phyloP scores from a whole-genome alignment of 306 rosid species.

The Vigna radiata region DNA sequence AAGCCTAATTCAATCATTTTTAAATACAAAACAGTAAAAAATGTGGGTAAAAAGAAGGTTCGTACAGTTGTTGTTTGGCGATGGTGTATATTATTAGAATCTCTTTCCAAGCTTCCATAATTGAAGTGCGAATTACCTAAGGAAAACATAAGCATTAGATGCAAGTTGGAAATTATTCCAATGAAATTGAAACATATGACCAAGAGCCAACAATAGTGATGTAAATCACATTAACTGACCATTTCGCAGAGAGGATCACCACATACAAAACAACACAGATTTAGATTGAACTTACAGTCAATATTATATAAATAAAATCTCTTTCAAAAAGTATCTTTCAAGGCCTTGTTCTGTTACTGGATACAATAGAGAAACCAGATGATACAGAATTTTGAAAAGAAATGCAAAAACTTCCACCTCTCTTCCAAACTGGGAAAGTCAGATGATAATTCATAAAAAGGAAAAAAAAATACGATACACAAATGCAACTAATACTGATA shows the following conservation, averaged over 20 bases:
- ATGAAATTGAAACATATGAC: constrained; percentile 37
- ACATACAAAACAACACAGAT: constrained; percentile 10
- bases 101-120: constrained; percentile 63
- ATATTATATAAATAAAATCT: background rate
- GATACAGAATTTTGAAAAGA: background rate
- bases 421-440: background rate
- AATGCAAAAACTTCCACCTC: background rate
- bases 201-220: constrained; percentile 18
- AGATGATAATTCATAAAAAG: background rate
- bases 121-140: constrained; percentile 63
- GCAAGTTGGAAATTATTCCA: constrained; percentile 1
- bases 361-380: background rate
- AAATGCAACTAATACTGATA: constrained; percentile 27
- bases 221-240: constrained; percentile 1
- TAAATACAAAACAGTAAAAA: constrained; percentile 26
- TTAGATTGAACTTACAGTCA: constrained; percentile 6
- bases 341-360: background rate
- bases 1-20: constrained; percentile 26
- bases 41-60: constrained; percentile 14
- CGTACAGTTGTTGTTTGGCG: constrained; percentile 60
- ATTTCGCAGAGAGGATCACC: constrained; percentile 30
- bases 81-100: constrained; percentile 46
- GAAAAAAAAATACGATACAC: background rate
- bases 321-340: constrained; percentile 8
- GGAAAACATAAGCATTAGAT: constrained; percentile 42